Base-by-base conservation (phyloP, 2,329 filamentous ascomycete genomes). In the Talaromyces sp. region DNA sequence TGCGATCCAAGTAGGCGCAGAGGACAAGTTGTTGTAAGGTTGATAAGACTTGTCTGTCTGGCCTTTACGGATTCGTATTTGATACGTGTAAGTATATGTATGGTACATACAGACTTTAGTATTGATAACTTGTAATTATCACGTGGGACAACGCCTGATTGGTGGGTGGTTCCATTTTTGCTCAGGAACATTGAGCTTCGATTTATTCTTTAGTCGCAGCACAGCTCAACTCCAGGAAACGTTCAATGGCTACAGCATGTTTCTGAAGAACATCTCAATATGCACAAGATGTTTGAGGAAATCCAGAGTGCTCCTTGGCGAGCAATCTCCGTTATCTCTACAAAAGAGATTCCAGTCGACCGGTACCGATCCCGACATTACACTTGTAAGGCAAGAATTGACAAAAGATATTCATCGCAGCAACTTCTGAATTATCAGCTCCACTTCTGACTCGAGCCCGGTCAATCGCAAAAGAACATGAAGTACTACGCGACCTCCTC, bases 391-490 rank as follows among this genome's bases (percentile, higher is more conserved):
- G n/a, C 37, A 18, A 40, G 18, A 28, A 25, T 37, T 46, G 74
- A 69, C 33, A 23, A 48, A 12, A 12, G 3, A 28, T 48, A 63
- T 40, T 39, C 18, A 18, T 16, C 69, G 7, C 9, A 40, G 37
- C 31, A 72, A 70, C 69, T 65, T 59, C 65, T 70, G 71, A 73
- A 31, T 72, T 87, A 52, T 85, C 84, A 21, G 79, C 83, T 37
- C 79, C 81, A 16, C 76, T 88, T 9, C 78, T 88, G 31, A 76
- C 76, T 3, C 77, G 84, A 66, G 86, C 86, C 55, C 82, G 83
- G 66, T 72, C 78, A 33, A 74, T 88, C 25, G 81, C 83, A 14
- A 69, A 76, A 18, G 85, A 88, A 69, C 83, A 88, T 74, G 74
- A 78, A 7, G 72, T 75, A n/a, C 77, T 88, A 31, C 80, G 80